Base-by-base conservation (phyloP, 1,284 basidiomycete genomes). In the Tremellales sp. region DNA sequence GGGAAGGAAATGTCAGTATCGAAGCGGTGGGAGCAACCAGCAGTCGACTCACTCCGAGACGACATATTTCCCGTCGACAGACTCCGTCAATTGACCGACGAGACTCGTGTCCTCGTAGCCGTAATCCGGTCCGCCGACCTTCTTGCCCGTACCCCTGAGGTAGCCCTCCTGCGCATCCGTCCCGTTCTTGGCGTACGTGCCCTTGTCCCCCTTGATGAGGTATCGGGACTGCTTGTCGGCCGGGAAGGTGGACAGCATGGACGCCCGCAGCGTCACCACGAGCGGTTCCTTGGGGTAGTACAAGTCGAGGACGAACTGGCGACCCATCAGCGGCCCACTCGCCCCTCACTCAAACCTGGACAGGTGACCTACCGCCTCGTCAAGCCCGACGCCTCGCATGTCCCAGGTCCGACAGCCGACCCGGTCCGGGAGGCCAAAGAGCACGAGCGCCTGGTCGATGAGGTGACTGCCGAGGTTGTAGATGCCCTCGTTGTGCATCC, bases 101-200 rank as follows among this genome's bases (percentile, higher is more conserved):
- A n/a, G n/a, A n/a, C 38, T 42, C 47, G 53, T 46, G 5, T 33
- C 39, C 49, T 58, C 58, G 21, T 53, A 38, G 18, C 51, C 50
- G 39, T 54, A 50, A 39, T 60, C 61, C 38, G 51, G 32, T 29
- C 24, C 22, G 21, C 36, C 9, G 10, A 16, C 44, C 29, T 22
- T 21, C 32, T 27, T 25, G 16, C 24, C 25, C 19, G 53, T 53
- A 9, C 36, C 40, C 37, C 57, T 69, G 31, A 75, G 62, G 53
- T 73, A 70, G 9, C 81, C 81, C 70, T 90, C 88, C 65, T 91
- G 87, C 3, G 81, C 74, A 66, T 91, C 87, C 33, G 88, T 68
- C 2, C 86, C 87, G 60, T 77, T 80, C 70, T 93, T 92, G 52
- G 78, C 73, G 67, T 79, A 91, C 3, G 81, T 79, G 26, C 85